phyloP scores from a whole-genome alignment of 805 yeast genomes.

The Kodamaea kaohsiungensis region DNA sequence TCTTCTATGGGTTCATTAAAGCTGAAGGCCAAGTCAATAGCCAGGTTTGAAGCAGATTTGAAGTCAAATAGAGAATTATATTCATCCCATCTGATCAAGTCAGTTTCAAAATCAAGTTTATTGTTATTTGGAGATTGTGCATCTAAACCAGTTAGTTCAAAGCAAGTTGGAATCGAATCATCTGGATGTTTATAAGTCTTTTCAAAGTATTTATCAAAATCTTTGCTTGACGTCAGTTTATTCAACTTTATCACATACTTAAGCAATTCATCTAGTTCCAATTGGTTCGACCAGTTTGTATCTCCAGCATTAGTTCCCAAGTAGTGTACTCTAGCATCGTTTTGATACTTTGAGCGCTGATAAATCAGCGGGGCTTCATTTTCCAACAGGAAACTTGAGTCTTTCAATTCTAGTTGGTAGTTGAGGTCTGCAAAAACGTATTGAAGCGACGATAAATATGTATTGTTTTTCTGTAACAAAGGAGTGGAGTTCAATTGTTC shows the following conservation, averaged over 20 bases:
- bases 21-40: background rate
- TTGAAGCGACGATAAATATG: slow-evolving; percentile 47
- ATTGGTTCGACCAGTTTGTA: slow-evolving; percentile 33
- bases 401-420: slow-evolving; percentile 47
- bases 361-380: slow-evolving; percentile 10
- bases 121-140: slow-evolving; percentile 1
- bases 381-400: slow-evolving; percentile 15
- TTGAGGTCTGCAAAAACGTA: slow-evolving; percentile 61
- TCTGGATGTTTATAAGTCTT: background rate
- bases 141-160: background rate
- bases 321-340: slow-evolving; percentile 1
- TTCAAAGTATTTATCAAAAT: slow-evolving; percentile 3
- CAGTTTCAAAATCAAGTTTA: background rate
- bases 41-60: background rate
- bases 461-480: slow-evolving; percentile 18
- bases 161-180: slow-evolving; percentile 1
- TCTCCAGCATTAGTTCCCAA: slow-evolving; percentile 21
- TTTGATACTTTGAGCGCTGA: slow-evolving; percentile 6
- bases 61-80: slow-evolving; percentile 24
- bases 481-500: background rate
- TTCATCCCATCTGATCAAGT: slow-evolving; percentile 3
- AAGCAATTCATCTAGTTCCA: slow-evolving; percentile 30
- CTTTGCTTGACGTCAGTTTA: slow-evolving; percentile 3
- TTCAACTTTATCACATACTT: slow-evolving; percentile 29
- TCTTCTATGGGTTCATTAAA: background rate